A percentile compares a stretch with the other conserved stretches of the same genome.
These are phyloP conservation scores for Fistulinella cinereoalba DNA, from an alignment of 1,284 basidiomycete genomes.

Conservation along the genomic window DNA sequence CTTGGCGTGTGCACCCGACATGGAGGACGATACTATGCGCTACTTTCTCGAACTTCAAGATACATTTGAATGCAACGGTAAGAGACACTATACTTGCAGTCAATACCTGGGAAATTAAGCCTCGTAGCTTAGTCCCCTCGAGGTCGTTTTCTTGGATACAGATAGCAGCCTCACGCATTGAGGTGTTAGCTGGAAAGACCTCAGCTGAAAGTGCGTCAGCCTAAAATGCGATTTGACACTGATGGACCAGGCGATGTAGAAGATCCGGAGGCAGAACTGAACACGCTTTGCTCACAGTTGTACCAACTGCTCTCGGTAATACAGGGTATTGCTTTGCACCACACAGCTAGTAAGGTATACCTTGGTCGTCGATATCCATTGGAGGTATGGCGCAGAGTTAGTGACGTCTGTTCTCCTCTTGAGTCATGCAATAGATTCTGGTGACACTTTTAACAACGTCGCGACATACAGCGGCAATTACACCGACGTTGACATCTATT, in stretches of 20 bases:
- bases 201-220: conserved; percentile 36
- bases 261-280: conserved; percentile 44
- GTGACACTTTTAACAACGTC: conserved; percentile 67
- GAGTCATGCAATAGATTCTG: conserved; percentile 45
- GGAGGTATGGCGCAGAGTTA: conserved; percentile 53
- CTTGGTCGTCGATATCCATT: conserved; percentile 67
- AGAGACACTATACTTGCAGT: conserved; percentile 30
- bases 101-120: too few species aligned
- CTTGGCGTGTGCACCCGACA: conserved; percentile 44
- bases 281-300: conserved; percentile 48
- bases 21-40: conserved; percentile 44
- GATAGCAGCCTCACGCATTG: conserved; percentile 40
- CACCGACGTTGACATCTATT: conserved; percentile 15
- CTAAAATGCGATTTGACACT: neutral
- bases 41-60: conserved; percentile 66
- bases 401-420: conserved; percentile 3
- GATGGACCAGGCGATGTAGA: conserved; percentile 29
- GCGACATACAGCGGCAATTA: conserved; percentile 49
- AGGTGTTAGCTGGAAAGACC: conserved; percentile 39
- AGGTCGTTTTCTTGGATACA: conserved; percentile 57
- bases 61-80: conserved; percentile 75
- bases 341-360: conserved; percentile 63
- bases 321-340: conserved; percentile 78
- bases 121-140: conserved; percentile 54
- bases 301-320: conserved; percentile 62